Evolutionary conservation across 441 rosid species (phyloP).

Genomic region (Daphne laureola): DNA sequence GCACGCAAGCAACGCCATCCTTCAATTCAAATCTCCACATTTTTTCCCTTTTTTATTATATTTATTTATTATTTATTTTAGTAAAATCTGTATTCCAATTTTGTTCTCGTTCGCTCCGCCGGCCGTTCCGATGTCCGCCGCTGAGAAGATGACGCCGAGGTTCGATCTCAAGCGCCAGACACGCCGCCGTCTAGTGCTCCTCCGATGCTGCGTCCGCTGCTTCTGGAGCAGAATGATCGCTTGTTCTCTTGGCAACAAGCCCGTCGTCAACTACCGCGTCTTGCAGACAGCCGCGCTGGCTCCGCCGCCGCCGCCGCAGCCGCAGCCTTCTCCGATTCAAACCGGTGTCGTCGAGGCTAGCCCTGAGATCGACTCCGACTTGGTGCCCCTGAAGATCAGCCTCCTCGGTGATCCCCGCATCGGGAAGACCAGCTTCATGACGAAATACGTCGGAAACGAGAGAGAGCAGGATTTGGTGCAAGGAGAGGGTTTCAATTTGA

Average conservation of each 20-base stretch:
- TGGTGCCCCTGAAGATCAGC: constrained; percentile 74
- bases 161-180: constrained; percentile 32
- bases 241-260: constrained; percentile 40
- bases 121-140: too few species aligned
- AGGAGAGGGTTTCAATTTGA: constrained; percentile 45
- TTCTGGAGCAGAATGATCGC: constrained; percentile 35
- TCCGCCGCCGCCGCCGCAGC: constrained; percentile 18
- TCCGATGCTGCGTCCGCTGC: constrained; percentile 47
- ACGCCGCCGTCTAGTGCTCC: constrained; percentile 38
- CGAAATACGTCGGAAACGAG: constrained; percentile 65
- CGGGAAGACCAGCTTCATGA: constrained; percentile 80
- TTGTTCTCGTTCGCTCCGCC: too few species aligned
- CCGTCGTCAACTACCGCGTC: constrained; percentile 31
- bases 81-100: too few species aligned
- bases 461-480: constrained; percentile 25
- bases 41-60: too few species aligned
- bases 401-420: constrained; percentile 68
- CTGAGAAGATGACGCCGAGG: constrained; percentile 9
- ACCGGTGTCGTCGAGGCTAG: constrained; percentile 9
- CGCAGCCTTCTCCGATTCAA: constrained; percentile 19
- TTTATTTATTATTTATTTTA: too few species aligned
- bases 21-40: background rate
- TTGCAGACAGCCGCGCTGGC: constrained; percentile 19
- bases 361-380: constrained; percentile 44
- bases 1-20: constrained; percentile 32